phyloP scores from a whole-genome alignment of 345 rosid genomes.

The Lepidium africanum region DNA sequence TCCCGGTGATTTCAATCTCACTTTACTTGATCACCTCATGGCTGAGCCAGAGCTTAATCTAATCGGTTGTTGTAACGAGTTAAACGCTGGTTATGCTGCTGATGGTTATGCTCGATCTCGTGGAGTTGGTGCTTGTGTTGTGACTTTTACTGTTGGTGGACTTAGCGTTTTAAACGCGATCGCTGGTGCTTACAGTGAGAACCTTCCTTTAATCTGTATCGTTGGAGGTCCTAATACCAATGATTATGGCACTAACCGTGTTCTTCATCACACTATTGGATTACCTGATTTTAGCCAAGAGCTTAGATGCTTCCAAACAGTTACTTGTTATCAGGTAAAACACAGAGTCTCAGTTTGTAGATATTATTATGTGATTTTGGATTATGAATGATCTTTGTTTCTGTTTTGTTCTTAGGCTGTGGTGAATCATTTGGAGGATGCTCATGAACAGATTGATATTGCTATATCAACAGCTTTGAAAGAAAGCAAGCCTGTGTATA shows the following conservation, averaged over 20 bases:
- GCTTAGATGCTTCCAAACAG: conserved; percentile 42
- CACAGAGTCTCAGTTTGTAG: neutral
- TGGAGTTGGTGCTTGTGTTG: conserved; percentile 59
- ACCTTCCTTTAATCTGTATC: conserved; percentile 66
- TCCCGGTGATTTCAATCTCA: conserved; percentile 56
- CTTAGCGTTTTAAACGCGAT: conserved; percentile 46
- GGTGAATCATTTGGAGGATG: conserved; percentile 4
- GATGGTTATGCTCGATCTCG: conserved; percentile 53
- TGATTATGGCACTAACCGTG: conserved; percentile 74
- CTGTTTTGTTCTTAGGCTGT: neutral
- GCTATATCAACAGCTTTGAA: conserved; percentile 2
- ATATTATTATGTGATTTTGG: neutral
- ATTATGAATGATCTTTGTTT: neutral
- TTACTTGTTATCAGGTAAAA: conserved; percentile 32
- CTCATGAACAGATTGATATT: neutral
- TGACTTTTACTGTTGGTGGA: conserved; percentile 51
- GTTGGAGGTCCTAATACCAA: conserved; percentile 88
- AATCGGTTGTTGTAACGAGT: conserved; percentile 62
- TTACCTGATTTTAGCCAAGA: conserved; percentile 50
- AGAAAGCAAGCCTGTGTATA: neutral
- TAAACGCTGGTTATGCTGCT: conserved; percentile 57
- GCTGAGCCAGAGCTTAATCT: conserved; percentile 44
- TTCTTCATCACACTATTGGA: conserved; percentile 49
- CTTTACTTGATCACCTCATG: conserved; percentile 50
- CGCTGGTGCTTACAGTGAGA: conserved; percentile 81